phyloP scores from a whole-genome alignment of 768 basidiomycete genomes.

The Podaxis mareebaensis region DNA sequence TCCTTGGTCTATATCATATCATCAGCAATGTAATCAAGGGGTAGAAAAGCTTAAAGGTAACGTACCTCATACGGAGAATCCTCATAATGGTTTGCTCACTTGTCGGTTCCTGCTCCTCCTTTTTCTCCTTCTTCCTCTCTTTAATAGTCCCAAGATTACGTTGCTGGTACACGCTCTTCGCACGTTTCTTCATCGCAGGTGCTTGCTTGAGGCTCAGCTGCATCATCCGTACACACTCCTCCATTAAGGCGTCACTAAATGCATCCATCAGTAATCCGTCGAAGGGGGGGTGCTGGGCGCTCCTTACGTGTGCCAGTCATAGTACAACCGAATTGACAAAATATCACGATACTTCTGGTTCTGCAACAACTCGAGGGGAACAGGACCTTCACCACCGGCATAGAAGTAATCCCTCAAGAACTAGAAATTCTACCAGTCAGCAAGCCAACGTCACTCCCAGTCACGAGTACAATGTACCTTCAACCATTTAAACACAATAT shows the following conservation, averaged over 20 bases:
- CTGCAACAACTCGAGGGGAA: conserved; percentile 83
- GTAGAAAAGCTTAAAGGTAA: conserved; percentile 5
- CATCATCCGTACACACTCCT: conserved; percentile 95
- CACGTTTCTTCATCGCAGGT: conserved; percentile 81
- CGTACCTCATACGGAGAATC: conserved; percentile 91
- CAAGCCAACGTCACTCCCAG: not conserved
- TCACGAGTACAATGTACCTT: conserved; percentile 52
- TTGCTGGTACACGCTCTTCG: conserved; percentile 90
- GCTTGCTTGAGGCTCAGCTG: conserved; percentile 79
- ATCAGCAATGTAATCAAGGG: conserved; percentile 3
- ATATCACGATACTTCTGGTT: conserved; percentile 95
- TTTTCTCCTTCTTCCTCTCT: conserved; percentile 91
- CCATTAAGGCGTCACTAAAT: conserved; percentile 77
- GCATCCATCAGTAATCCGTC: conserved; percentile 16
- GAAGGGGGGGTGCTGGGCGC: not conserved
- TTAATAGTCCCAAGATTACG: conserved; percentile 96
- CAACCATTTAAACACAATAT: conserved; percentile 98
- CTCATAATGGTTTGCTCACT: conserved; percentile 92
- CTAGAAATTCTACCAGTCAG: conserved; percentile 36
- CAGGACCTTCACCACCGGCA: conserved; percentile 88
- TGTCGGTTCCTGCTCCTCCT: conserved; percentile 72
- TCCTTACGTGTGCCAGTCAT: conserved; percentile 90
- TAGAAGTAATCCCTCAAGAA: conserved; percentile 96
- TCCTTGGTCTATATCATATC: conserved; percentile 56
- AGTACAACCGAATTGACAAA: conserved; percentile 87